These are phyloP conservation scores for Arthrocladium fulminans DNA, from an alignment of 2,329 filamentous ascomycete genomes.

Conservation along the genomic window DNA sequence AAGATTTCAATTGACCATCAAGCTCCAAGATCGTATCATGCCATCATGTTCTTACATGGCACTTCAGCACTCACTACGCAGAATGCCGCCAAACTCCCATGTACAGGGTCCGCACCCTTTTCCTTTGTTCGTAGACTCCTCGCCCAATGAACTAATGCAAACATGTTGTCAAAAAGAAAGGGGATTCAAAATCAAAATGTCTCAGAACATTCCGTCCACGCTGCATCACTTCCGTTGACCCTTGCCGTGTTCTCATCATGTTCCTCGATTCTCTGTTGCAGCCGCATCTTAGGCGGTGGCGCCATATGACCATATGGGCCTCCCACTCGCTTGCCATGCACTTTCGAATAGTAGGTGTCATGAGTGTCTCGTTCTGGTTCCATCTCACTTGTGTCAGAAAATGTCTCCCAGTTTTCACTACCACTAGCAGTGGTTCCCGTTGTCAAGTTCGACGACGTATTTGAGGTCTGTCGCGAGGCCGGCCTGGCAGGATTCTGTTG, in stretches of 20 bases:
- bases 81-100: conserved; percentile 1
- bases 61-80: not conserved
- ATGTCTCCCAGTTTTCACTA: conserved; percentile 97
- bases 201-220: conserved; percentile 23
- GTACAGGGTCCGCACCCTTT: not conserved
- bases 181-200: conserved; percentile 18
- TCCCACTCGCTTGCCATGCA: conserved; percentile 17
- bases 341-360: conserved; percentile 63
- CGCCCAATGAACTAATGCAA: not conserved
- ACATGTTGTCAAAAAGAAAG: not conserved
- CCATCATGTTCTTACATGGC: not conserved
- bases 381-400: conserved; percentile 71
- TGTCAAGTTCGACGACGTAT: conserved; percentile 46
- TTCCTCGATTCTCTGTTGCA: conserved; percentile 15
- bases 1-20: not conserved
- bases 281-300: conserved; percentile 30
- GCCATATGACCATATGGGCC: conserved; percentile 18
- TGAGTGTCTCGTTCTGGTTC: conserved; percentile 65
- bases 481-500: conserved; percentile 27
- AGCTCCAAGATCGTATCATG: not conserved
- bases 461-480: conserved; percentile 57
- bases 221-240: conserved; percentile 20
- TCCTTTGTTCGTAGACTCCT: conserved; percentile 4
- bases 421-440: conserved; percentile 59
- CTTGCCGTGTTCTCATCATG: conserved; percentile 17